Base-by-base conservation (phyloP, 2,329 filamentous ascomycete species). In the Cylindrodendrum hubeiense region DNA sequence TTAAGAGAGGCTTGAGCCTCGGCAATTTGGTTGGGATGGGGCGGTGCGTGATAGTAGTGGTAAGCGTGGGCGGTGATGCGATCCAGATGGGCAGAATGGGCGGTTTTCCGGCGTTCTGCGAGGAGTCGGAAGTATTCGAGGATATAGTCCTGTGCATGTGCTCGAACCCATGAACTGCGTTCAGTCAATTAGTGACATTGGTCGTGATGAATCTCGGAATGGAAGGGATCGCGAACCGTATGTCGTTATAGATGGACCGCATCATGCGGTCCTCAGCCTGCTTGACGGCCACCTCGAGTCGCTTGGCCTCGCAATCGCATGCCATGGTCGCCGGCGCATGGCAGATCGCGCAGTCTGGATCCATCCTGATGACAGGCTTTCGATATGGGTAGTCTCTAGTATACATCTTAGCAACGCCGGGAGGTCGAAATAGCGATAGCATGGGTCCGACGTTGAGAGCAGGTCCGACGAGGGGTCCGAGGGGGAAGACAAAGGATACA, bases 311-410 rank as follows among this genome's bases (percentile, higher is more conserved):
- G 75, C 90, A 92, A 69, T 90, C 88, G 77, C 90, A 92, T 66
- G 81, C 83, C 71, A 85, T 76, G 44, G 81, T 82, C 49, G 89
- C 88, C 66, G 89, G 88, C 67, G 85, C 84, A 74, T 84, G 83
- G 78, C 90, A 91, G 75, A 92, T 89, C 57, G 89, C 89, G 79
- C 90, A 92, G 79, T 91, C 88, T 46, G 89, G 89, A 74, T 91
- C 89, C 88, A 91, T 91, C 78, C 84, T 89, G 78, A 87, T 84
- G 76, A 86, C 73, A 66, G 81, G 77, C 79, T 85, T 86, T 73
- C 82, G 80, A 73, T 76, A 72, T 71, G 81, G 79, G 49, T 79
- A 75, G 60, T 83, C 81, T 82, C 81, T 86, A 75, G 78, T 69
- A 81, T 83, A 84, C 85, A 87, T 87, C 77, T 85, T 84, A 84